These are phyloP conservation scores for Tetrahymena thermophila DNA, from an alignment of 73 alveolate genomes.

Conservation along the genomic window DNA sequence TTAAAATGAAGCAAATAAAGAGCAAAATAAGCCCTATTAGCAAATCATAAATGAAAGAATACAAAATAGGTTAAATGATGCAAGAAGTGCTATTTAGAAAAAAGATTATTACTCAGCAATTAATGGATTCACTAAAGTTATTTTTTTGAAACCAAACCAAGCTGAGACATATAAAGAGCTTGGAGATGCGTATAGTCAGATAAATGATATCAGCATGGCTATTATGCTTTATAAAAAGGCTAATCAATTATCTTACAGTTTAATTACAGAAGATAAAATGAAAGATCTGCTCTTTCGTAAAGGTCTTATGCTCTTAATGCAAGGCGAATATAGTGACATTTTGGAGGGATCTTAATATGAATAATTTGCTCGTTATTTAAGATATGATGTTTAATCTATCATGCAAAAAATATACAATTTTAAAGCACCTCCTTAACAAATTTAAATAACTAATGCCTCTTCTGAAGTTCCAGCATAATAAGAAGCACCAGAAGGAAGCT, in stretches of 20 bases:
- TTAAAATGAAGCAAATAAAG: neutral
- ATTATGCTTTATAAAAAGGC: neutral
- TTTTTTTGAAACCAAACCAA: neutral
- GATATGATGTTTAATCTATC: neutral
- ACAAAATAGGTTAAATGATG: neutral
- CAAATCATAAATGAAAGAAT: neutral
- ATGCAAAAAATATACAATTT: neutral
- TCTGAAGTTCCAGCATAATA: neutral
- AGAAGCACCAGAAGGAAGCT: neutral
- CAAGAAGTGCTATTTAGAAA: neutral
- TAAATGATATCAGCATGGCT: neutral
- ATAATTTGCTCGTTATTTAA: neutral
- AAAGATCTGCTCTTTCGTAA: neutral
- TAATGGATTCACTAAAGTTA: neutral
- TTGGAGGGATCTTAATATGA: neutral
- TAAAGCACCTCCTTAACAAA: neutral
- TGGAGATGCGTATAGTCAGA: neutral
- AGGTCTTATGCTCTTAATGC: neutral
- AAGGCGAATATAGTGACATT: neutral
- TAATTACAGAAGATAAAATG: neutral
- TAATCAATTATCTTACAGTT: neutral
- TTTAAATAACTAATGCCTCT: neutral
- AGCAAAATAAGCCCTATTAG: neutral
- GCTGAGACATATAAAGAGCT: neutral
- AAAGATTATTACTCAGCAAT: neutral